Base-by-base conservation (phyloP, 768 basidiomycete species). In the Mycena alexandri region DNA sequence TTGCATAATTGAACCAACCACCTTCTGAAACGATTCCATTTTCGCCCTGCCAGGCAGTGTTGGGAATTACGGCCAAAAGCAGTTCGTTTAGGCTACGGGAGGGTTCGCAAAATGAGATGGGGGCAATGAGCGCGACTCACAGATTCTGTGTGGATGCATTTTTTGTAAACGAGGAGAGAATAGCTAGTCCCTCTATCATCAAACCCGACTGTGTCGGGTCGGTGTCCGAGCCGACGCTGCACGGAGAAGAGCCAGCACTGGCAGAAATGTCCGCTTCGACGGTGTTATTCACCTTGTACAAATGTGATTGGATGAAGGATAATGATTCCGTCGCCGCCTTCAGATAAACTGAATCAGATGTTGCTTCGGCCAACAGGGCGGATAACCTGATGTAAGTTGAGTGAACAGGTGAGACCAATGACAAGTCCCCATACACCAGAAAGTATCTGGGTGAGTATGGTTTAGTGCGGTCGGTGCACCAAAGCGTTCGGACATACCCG, bases 11-110 rank as follows among this genome's bases (percentile, higher is more conserved):
- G 3, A 14, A 5, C 19, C 13, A 48, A 21, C 36, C 19, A 61
- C 60, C 38, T 51, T 33, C 13, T 22, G 22, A 13, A 2, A 61
- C 6, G 14, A 61, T 52, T 9, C 60, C 60, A 25, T 61, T 21
- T 9, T 4, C 10, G 2, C 11, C 8, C 38, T 51, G 47, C 60
- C 60, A 61, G 7, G 0, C 50, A 42, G 14, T 42, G 19, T 61
- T 51, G 14, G 60, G 33, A 41, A 48, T 60, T 10, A 19, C 34
- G 9, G 58, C 46, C 11, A 38, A 9, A 3, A 61, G 25, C 13
- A 52, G 6, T 8, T 50, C 48, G 38, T 38, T 43, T 10, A 61
- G 36, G 7, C 47, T 61, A 43, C 29, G 1, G 7, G 9, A 19
- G n/a, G 13, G n/a, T n/a, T n/a, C n/a, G n/a, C n/a, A n/a, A n/a